Conservation (phyloP, 306 rosid species). For the Leucaena leucocephala region DNA sequence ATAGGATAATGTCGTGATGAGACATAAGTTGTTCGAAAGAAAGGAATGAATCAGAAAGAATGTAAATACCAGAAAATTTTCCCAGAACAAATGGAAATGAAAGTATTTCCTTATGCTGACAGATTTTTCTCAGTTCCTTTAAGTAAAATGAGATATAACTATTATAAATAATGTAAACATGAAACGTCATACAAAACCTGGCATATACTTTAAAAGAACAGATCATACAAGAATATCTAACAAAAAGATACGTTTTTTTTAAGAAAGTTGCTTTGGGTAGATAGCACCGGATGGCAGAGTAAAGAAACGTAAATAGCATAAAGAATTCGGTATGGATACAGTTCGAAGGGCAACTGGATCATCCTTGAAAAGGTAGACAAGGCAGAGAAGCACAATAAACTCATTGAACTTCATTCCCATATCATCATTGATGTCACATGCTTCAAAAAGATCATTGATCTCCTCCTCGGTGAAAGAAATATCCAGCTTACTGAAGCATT, state of each 20-base stretch:
- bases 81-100: constrained; percentile 6
- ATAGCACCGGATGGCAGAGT: constrained; percentile 7
- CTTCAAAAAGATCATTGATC: constrained; percentile 72
- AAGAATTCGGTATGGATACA: constrained; percentile 58
- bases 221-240: constrained; percentile 4
- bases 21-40: constrained; percentile 9
- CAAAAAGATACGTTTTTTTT: constrained; percentile 1
- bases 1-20: constrained; percentile 3
- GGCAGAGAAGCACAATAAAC: constrained; percentile 91
- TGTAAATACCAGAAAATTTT: neutral
- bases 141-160: no score
- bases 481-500: constrained; percentile 72
- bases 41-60: constrained; percentile 28
- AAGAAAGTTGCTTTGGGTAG: constrained; percentile 6
- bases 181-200: constrained; percentile 6
- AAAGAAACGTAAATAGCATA: constrained; percentile 26
- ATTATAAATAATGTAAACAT: neutral
- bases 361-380: constrained; percentile 81
- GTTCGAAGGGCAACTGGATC: constrained; percentile 51
- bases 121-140: no score
- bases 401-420: constrained; percentile 82
- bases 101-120: neutral
- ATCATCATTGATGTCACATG: constrained; percentile 80
- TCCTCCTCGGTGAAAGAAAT: constrained; percentile 75
- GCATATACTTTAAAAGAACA: constrained; percentile 20